A percentile compares a stretch with the other conserved stretches of the same genome.
Conservation (phyloP, 306 rosid genomes). For the Notholithocarpus densiflorus region DNA sequence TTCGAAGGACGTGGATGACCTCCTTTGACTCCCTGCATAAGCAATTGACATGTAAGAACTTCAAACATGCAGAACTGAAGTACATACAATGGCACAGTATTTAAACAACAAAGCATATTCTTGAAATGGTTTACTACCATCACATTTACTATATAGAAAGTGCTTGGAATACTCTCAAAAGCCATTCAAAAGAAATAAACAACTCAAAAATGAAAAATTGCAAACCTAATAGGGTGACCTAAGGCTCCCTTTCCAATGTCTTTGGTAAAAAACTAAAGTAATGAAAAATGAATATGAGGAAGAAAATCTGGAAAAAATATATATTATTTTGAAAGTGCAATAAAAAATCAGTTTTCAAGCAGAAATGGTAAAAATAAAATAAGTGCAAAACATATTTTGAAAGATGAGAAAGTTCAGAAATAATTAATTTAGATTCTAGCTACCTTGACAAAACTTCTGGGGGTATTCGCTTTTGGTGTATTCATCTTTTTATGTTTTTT, state of each 20-base stretch:
- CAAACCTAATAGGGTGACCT: background rate
- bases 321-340: no score
- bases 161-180: background rate
- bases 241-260: background rate
- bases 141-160: background rate
- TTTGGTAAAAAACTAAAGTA: background rate
- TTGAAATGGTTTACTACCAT: background rate
- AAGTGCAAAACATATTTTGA: background rate
- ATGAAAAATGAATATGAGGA: background rate
- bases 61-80: background rate
- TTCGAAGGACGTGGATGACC: conserved; percentile 60
- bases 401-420: background rate
- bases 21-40: conserved; percentile 53
- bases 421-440: conserved; percentile 18
- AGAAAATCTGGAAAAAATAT: background rate
- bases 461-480: conserved; percentile 70
- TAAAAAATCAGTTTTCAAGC: background rate
- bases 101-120: background rate
- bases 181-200: background rate
- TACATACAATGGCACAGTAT: background rate
- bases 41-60: background rate
- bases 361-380: background rate
- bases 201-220: background rate
- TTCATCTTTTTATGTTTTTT: conserved; percentile 54
- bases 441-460: conserved; percentile 72